These are phyloP conservation scores for Dendrobium nobile DNA, from an alignment of 106 monocot genomes.

Conservation along the genomic window DNA sequence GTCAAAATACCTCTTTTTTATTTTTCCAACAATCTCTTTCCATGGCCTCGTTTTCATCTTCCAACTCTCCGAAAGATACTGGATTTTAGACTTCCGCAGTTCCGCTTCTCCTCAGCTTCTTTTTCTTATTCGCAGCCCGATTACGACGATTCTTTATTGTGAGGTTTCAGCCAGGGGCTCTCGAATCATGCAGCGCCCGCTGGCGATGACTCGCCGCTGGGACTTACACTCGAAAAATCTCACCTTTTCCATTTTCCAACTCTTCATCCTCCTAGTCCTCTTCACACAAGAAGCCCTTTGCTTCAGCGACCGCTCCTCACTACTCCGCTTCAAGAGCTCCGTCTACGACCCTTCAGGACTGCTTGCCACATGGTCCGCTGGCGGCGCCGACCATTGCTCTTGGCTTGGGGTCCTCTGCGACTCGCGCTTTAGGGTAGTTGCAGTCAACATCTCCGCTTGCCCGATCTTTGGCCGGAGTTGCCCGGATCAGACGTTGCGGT, in stretches of 20 bases:
- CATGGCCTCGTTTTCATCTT: too few relatives aligned
- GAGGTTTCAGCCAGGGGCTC: too few relatives aligned
- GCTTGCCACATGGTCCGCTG: constrained; percentile 32
- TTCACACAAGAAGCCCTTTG: background rate
- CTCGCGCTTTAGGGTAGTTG: constrained; percentile 19
- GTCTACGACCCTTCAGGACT: constrained; percentile 41
- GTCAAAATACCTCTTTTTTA: too few relatives aligned
- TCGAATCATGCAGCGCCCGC: constrained; percentile 6
- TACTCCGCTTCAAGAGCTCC: constrained; percentile 42
- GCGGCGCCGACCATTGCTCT: constrained; percentile 19
- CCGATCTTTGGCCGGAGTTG: constrained; percentile 9
- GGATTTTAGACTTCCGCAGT: too few relatives aligned
- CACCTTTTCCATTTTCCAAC: background rate
- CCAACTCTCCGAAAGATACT: too few relatives aligned
- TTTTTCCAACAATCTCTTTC: too few relatives aligned
- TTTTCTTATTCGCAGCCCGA: too few relatives aligned
- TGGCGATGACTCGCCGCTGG: constrained; percentile 22
- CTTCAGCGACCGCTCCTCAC: constrained; percentile 16
- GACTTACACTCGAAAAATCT: background rate
- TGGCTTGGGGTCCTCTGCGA: constrained; percentile 56
- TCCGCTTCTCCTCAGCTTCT: too few relatives aligned
- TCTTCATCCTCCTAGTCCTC: constrained; percentile 8
- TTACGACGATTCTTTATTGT: too few relatives aligned
- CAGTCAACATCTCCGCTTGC: constrained; percentile 31
- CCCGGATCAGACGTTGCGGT: constrained; percentile 13